Conservation (phyloP, 1,284 basidiomycete genomes). For the Naganishia liquefaciens region DNA sequence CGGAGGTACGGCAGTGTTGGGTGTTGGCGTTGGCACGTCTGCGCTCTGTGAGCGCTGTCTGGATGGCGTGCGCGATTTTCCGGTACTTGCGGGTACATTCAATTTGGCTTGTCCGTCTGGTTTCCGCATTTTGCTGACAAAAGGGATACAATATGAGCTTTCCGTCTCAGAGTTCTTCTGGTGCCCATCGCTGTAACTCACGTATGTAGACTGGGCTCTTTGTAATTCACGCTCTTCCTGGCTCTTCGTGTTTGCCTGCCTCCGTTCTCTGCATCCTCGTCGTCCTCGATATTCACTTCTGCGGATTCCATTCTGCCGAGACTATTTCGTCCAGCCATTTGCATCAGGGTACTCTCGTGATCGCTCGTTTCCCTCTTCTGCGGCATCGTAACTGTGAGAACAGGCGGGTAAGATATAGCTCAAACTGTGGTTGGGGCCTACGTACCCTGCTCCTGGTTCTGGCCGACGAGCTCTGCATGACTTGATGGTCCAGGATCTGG, state of each 20-base stretch:
- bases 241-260: constrained; percentile 66
- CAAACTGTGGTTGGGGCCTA: too few species aligned
- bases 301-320: background rate
- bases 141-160: constrained; percentile 19
- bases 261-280: constrained; percentile 35
- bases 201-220: constrained; percentile 87
- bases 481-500: too few species aligned
- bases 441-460: constrained; percentile 4
- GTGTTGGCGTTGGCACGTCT: constrained; percentile 22
- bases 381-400: constrained; percentile 11
- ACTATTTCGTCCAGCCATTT: constrained; percentile 20
- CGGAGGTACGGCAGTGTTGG: background rate
- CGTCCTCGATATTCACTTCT: background rate
- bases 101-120: constrained; percentile 57
- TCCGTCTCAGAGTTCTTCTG: constrained; percentile 18
- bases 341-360: constrained; percentile 24
- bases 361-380: constrained; percentile 7
- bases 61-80: constrained; percentile 25
- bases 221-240: constrained; percentile 80
- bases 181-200: constrained; percentile 54
- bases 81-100: constrained; percentile 7
- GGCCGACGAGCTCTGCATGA: too few species aligned
- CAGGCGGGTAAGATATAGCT: background rate
- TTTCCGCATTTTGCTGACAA: constrained; percentile 83
- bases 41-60: constrained; percentile 10